Evolutionary conservation across 2,329 filamentous ascomycete genomes (phyloP), one percentile per base, ranked within the genome.

Genomic region (Fusarium foetens): DNA sequence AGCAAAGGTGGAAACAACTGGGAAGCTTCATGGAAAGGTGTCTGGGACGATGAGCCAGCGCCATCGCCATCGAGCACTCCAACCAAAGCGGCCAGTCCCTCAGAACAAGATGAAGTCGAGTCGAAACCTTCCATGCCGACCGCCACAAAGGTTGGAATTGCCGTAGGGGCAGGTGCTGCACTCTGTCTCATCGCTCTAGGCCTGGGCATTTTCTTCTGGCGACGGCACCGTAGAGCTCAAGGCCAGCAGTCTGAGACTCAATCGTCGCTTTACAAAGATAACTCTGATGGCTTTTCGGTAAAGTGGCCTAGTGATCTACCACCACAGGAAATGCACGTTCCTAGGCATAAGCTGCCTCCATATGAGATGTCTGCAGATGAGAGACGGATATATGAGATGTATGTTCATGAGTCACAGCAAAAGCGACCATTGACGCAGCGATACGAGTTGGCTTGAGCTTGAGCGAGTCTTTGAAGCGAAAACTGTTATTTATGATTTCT

Each of bases 11-110:
- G 38, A 2, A 73, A 72, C n/a, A 51, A 70, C 38, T 71, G 66
- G 66, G 41, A 72, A 8, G 60, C 63, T 17, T 73, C 71, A 5
- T 72, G 70, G 69, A 53, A 38, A n/a, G 66, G 66, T 27, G 39
- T 57, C 10, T 72, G 69, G 69, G 25, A 57, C 12, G 61, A 66
- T n/a, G 51, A 63, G 14, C 31, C 33, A 11, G 12, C 4, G 1
- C 21, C 38, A n/a, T 6, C 21, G 21, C 49, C 63, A 12, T 43
- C 31, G 6, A 63, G 36, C 35, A 66, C 58, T 21, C 58, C 62
- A 5, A 33, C 48, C 5, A 57, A 36, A 49, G 36, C 25, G 19
- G 33, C 33, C 14, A 41, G 21, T 16, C 29, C 42, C 5, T 39
- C 31, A 35, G 54, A 58, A 8, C 21, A n/a, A 21, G 43, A 25